Evolutionary conservation across 2,329 filamentous ascomycete species (phyloP), one percentile per base, ranked within the genome.

Genomic region (Leptographium galeiforme): DNA sequence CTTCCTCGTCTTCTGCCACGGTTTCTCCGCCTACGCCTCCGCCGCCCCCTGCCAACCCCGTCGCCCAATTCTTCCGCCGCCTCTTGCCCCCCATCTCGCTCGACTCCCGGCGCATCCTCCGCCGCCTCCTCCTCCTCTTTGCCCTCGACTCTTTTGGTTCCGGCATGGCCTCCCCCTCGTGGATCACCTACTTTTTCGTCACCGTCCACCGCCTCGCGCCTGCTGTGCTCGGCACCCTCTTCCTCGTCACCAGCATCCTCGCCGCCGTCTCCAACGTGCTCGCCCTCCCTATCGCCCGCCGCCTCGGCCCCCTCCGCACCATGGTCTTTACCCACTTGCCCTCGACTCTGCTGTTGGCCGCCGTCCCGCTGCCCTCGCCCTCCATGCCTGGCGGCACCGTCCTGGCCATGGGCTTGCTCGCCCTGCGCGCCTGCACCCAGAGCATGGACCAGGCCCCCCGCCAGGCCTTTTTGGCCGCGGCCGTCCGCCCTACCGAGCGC

Each of bases 251-350:
- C 0, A 74, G 70, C 56, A 68, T 78, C 50, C 70, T 81, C 19
- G 67, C 75, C 1, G 74, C 76, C 0, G 55, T 66, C 1, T 79
- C 76, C 0, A 77, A 74, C 59, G 64, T 81, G 13, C 67, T 74
- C 0, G 77, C 78, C 0, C 72, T 75, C 6, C 74, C 77, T 6
- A 67, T 81, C 2, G 74, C 78, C 7, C 74, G 48, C 43, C 44
- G 33, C n/a, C 53, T 54, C 25, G 48, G 47, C 16, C 52, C 53
- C 18, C 44, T 52, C 4, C 44, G 34, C 11, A 87, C 84, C 1
- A 88, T 88, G 84, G 82, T 85, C 10, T 85, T 86, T 61, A 87
- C 84, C 0, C 84, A 88, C 59, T 70, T 88, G 0, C 85, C 85
- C 0, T 85, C 82, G 0, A 72, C 84, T 8, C 66, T 87, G 32